phyloP scores from a whole-genome alignment of 164 flowering plant genomes.

The Litsea cubeba region DNA sequence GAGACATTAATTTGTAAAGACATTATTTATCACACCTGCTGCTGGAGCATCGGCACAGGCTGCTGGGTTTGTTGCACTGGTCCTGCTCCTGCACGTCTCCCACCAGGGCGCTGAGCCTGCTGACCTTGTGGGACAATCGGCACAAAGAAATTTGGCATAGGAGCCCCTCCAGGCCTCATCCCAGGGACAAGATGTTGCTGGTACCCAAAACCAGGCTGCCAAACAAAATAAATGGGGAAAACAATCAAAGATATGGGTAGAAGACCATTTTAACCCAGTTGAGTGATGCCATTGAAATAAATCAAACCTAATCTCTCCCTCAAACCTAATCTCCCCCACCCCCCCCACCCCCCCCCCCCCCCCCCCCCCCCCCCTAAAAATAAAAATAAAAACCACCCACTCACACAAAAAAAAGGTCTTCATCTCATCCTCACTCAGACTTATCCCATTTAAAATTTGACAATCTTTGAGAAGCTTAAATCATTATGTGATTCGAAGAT shows the following conservation, averaged over 20 bases:
- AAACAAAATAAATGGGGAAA: neutral
- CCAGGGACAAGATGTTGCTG: conserved; percentile 86
- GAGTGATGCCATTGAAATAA: no score
- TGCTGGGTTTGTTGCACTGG: conserved; percentile 63
- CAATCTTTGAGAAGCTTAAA: no score
- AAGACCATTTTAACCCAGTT: neutral
- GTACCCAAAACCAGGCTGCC: conserved; percentile 72
- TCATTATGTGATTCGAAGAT: no score
- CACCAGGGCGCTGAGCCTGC: conserved; percentile 72
- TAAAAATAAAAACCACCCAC: no score
- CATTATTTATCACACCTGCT: conserved; percentile 40
- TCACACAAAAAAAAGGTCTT: no score
- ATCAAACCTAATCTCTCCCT: no score
- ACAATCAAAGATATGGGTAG: neutral
- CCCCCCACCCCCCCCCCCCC: no score
- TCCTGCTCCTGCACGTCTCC: conserved; percentile 53
- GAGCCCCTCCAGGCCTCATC: conserved; percentile 77
- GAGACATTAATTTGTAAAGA: neutral
- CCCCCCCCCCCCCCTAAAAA: no score
- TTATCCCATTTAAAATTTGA: no score
- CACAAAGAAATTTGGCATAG: conserved; percentile 62
- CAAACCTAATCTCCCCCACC: no score
- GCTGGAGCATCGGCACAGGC: conserved; percentile 67
- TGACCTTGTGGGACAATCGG: conserved; percentile 74
- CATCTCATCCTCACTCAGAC: no score